A percentile compares a stretch with the other conserved stretches of the same genome.
Evolutionary conservation across 176 grass and related monocot genomes (phyloP).

Genomic region (Otatea glauca): DNA sequence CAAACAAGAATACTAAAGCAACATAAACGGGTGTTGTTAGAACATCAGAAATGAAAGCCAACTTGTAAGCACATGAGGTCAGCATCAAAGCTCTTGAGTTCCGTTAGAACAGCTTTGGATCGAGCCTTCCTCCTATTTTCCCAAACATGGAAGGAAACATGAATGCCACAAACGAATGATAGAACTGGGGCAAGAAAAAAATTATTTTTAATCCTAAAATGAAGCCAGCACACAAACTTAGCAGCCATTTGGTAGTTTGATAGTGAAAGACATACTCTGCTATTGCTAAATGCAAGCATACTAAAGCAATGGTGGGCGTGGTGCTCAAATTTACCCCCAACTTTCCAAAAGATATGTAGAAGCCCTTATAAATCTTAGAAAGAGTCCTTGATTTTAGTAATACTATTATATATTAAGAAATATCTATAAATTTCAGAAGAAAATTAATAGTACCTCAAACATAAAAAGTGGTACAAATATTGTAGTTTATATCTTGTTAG

Average conservation of each 20-base stretch:
- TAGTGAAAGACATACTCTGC: background rate
- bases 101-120: conserved; percentile 74
- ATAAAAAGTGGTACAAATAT: conserved; percentile 9
- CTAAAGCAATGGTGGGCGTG: background rate
- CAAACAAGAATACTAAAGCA: conserved; percentile 14
- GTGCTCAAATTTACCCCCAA: background rate
- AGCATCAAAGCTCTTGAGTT: conserved; percentile 76
- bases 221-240: background rate
- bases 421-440: conserved; percentile 1
- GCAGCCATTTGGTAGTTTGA: background rate
- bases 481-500: background rate
- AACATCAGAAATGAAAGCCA: background rate
- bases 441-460: background rate
- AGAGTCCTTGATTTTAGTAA: background rate
- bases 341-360: background rate
- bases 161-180: conserved; percentile 1
- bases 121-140: conserved; percentile 87
- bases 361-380: background rate
- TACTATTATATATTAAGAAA: background rate
- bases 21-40: conserved; percentile 11
- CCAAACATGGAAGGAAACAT: conserved; percentile 39
- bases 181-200: conserved; percentile 11
- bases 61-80: conserved; percentile 96
- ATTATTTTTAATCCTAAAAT: background rate
- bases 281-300: background rate